Base-by-base conservation (phyloP, 306 rosid species). In the Pterocarpus santalinus region DNA sequence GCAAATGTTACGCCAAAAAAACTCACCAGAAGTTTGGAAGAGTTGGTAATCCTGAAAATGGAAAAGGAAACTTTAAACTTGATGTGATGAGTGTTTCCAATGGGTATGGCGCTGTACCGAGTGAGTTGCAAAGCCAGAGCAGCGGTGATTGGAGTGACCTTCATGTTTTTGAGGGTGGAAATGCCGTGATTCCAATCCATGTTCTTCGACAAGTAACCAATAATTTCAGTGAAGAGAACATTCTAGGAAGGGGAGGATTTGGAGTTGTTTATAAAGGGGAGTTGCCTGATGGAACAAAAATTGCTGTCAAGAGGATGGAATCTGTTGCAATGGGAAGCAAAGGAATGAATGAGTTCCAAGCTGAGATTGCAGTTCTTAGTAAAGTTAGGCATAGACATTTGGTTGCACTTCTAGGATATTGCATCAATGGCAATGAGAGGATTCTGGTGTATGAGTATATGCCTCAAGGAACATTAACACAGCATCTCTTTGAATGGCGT, bases 221-320 rank as follows among this genome's bases (percentile, higher is more conserved):
- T 82, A 90, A 95, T 76, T 95, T 95, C 78, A 88, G 90, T 1
- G 92, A 90, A 77, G 91, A 86, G 2, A 95, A 92, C 32, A 88
- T 92, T 46, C 77, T 91, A 78, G 98, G 98, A 3, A 87, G 97
- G 73, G 98, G 98, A 57, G 97, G 98, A 33, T 95, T 92, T 84
- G 98, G 98, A 30, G 92, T 90, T 70, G 98, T 95, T 74, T 94
- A 94, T 68, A 90, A 88, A 72, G 98, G 98, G 22, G 97, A 91
- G 80, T 79, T 94, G 64, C 91, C 85, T 22, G 97, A 91, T 73
- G 97, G 97, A 62, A 94, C 97, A 2, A 89, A 90, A 73, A 91
- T 94, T 69, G 98, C 98, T 52, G 97, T 94, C 71, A 94, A 94
- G 81, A 86, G 97, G 81, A 94, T 92, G 98, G 90, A 90, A 72